A percentile compares a stretch with the other conserved stretches of the same genome.
Evolutionary conservation across 2,329 filamentous ascomycete species (phyloP).

Genomic region (Colletotrichum brevisporum): DNA sequence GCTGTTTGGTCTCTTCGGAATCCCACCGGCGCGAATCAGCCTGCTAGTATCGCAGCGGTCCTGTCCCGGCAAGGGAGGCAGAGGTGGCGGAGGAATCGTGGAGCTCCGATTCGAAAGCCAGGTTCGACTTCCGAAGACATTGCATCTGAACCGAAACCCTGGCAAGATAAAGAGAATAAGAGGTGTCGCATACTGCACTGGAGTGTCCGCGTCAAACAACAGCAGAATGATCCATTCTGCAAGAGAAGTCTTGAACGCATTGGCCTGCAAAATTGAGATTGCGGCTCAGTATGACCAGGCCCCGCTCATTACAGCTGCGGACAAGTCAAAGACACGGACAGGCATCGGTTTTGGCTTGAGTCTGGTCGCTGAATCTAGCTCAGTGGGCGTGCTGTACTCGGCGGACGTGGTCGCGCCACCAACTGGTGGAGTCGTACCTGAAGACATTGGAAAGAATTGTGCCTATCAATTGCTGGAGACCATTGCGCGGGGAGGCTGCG

Average conservation of each 20-base stretch:
- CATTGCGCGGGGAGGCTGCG: constrained; percentile 86
- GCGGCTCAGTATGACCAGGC: constrained; percentile 83
- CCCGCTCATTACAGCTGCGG: constrained; percentile 68
- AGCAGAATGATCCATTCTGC: constrained; percentile 94
- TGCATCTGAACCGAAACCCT: constrained; percentile 86
- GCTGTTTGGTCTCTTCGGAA: constrained; percentile 90
- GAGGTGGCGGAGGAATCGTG: constrained; percentile 91
- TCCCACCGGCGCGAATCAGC: constrained; percentile 84
- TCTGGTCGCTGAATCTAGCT: constrained; percentile 92
- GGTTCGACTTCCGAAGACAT: constrained; percentile 91
- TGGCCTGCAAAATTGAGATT: constrained; percentile 92
- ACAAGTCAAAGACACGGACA: constrained; percentile 74
- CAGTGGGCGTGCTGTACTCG: constrained; percentile 84
- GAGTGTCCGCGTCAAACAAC: constrained; percentile 93
- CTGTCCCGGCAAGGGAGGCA: constrained; percentile 80
- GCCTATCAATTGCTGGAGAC: constrained; percentile 91
- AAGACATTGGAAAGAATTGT: constrained; percentile 90
- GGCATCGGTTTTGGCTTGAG: constrained; percentile 94
- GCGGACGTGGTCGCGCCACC: constrained; percentile 85
- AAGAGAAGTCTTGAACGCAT: constrained; percentile 86
- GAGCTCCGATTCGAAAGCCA: constrained; percentile 95
- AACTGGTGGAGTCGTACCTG: constrained; percentile 84
- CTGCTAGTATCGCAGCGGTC: constrained; percentile 85
- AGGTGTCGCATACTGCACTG: constrained; percentile 93
- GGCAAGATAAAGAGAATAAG: constrained; percentile 90